Evolutionary conservation across 768 basidiomycete genomes (phyloP).

Genomic region (Coprinellus micaceus): DNA sequence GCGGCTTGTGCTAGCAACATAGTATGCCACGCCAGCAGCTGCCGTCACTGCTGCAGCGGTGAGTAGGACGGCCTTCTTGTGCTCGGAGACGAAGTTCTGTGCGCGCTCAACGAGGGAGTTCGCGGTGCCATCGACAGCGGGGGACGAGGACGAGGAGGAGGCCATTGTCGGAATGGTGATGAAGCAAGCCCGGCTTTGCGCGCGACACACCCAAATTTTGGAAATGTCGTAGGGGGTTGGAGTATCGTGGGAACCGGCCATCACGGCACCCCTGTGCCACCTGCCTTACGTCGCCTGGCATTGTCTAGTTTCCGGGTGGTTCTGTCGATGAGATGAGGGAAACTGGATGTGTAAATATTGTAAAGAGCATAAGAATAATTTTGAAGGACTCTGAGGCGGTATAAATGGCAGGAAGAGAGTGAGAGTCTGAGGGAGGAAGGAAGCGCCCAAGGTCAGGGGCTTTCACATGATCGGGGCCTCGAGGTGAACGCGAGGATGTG

Average conservation of each 20-base stretch:
- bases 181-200: not conserved
- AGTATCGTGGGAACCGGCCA: slow-evolving; percentile 1
- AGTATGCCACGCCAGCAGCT: slow-evolving; percentile 74
- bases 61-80: slow-evolving; percentile 73
- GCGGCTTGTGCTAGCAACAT: slow-evolving; percentile 54
- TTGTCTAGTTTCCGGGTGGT: too few relatives aligned
- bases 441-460: too few relatives aligned
- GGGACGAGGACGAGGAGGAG: slow-evolving; percentile 4
- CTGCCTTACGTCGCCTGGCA: too few relatives aligned
- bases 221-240: not conserved
- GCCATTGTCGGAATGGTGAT: not conserved
- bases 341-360: too few relatives aligned
- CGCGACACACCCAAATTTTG: not conserved
- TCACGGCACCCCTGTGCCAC: too few relatives aligned
- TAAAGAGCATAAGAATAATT: too few relatives aligned
- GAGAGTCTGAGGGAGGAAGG: too few relatives aligned
- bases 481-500: too few relatives aligned
- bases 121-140: slow-evolving; percentile 16
- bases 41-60: slow-evolving; percentile 69
- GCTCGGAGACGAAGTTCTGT: slow-evolving; percentile 66
- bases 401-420: too few relatives aligned
- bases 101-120: slow-evolving; percentile 53
- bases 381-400: too few relatives aligned
- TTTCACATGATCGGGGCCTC: too few relatives aligned
- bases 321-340: too few relatives aligned